Conservation (phyloP, 495 filamentous ascomycete genomes). For the Collariella sp. region DNA sequence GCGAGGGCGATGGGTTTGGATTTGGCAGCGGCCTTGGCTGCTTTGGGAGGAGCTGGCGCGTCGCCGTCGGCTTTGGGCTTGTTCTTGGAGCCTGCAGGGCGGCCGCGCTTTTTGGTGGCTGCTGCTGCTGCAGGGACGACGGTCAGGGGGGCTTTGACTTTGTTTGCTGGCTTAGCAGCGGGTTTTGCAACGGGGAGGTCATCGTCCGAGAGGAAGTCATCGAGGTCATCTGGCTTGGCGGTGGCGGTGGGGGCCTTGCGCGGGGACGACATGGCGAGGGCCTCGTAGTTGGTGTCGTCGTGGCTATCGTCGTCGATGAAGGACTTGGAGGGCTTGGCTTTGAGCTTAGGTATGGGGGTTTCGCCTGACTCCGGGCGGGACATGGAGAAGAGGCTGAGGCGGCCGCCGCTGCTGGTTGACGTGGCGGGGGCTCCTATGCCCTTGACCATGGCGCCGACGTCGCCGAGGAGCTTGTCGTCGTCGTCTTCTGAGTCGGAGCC, state of each 20-base stretch:
- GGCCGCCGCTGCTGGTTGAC: constrained; percentile 38
- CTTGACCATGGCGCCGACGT: constrained; percentile 86
- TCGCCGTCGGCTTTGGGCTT: constrained; percentile 29
- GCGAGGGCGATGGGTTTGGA: not conserved
- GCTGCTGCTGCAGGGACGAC: constrained; percentile 33
- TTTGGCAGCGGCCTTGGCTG: constrained; percentile 14
- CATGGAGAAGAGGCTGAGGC: constrained; percentile 61
- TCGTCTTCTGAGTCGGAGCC: constrained; percentile 39
- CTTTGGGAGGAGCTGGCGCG: constrained; percentile 20
- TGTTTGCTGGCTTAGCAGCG: constrained; percentile 31
- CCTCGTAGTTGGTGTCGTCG: constrained; percentile 80
- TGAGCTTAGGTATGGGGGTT: constrained; percentile 39
- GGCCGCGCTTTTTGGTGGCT: constrained; percentile 46
- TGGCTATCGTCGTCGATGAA: constrained; percentile 50
- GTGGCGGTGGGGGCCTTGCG: too few species aligned
- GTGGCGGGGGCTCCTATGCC: constrained; percentile 56
- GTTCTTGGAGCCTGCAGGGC: constrained; percentile 41
- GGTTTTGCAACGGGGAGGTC: constrained; percentile 36
- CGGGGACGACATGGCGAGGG: constrained; percentile 54
- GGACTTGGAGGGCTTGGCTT: constrained; percentile 45
- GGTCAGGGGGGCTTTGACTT: constrained; percentile 29
- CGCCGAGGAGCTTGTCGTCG: constrained; percentile 64
- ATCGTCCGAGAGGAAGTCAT: constrained; percentile 56
- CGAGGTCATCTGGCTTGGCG: constrained; percentile 50
- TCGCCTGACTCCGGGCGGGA: constrained; percentile 53